Percentiles rank a stretch among this genome's conserved stretches.
Evolutionary conservation across 2,329 filamentous ascomycete genomes (phyloP).

Genomic region (Arthrobotrys sphaeroides): DNA sequence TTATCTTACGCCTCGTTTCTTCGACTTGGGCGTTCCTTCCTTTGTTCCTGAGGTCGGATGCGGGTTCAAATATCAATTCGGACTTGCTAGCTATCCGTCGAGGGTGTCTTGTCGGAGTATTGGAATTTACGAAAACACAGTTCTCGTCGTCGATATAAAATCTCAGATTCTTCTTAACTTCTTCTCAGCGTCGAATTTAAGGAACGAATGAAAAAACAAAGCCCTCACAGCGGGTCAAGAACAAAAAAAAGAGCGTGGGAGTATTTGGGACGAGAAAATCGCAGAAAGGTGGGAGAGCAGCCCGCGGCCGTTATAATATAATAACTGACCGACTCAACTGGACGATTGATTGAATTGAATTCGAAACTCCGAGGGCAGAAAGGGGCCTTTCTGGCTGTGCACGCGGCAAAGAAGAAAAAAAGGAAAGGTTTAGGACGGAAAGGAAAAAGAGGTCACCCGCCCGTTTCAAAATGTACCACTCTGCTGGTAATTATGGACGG

Average conservation of each 20-base stretch:
- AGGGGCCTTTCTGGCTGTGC: slow-evolving; percentile 10
- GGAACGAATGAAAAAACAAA: not conserved
- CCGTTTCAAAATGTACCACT: slow-evolving; percentile 50
- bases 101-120: too few relatives aligned
- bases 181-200: not conserved
- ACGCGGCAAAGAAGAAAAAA: slow-evolving; percentile 20
- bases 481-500: slow-evolving; percentile 25
- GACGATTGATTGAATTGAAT: too few relatives aligned
- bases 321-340: too few relatives aligned
- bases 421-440: not conserved
- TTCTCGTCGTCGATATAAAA: slow-evolving; percentile 11
- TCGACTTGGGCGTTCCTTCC: not conserved
- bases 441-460: too few relatives aligned
- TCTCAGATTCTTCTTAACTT: too few relatives aligned
- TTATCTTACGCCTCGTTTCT: slow-evolving; percentile 3
- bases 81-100: too few relatives aligned
- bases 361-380: not conserved
- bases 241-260: not conserved
- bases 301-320: not conserved
- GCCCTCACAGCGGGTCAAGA: not conserved
- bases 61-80: too few relatives aligned
- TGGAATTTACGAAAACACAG: too few relatives aligned
- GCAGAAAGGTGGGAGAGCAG: not conserved
- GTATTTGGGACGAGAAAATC: not conserved
- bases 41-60: not conserved